A percentile compares a stretch with the other conserved stretches of the same genome.
Evolutionary conservation across 2,329 filamentous ascomycete genomes (phyloP).

Genomic region (Epichloe aotearoae): DNA sequence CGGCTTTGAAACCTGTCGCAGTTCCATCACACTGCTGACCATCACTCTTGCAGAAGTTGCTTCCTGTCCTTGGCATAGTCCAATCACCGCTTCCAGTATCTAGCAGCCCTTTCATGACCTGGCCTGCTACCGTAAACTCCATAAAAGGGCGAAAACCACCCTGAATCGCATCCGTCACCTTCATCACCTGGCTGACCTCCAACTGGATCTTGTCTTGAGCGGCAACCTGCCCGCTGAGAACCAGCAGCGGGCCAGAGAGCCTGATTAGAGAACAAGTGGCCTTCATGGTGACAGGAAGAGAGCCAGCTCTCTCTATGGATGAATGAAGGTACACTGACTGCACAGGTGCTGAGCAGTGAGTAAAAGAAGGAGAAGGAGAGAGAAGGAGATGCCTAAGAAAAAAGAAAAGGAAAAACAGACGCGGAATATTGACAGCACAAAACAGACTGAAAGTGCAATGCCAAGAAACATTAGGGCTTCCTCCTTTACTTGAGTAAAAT

Average conservation of each 20-base stretch:
- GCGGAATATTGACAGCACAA: too few relatives aligned
- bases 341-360: too few relatives aligned
- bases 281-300: not conserved
- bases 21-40: not conserved
- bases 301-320: not conserved
- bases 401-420: too few relatives aligned
- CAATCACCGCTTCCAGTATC: conserved; percentile 3
- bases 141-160: conserved; percentile 2
- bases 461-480: too few relatives aligned
- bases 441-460: too few relatives aligned
- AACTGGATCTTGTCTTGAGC: not conserved
- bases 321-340: too few relatives aligned
- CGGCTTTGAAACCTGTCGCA: not conserved
- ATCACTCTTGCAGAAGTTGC: not conserved
- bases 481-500: too few relatives aligned
- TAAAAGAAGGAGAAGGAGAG: not conserved
- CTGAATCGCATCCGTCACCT: not conserved
- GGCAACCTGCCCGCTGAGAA: not conserved
- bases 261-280: not conserved
- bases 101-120: not conserved
- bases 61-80: not conserved
- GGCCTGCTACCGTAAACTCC: not conserved
- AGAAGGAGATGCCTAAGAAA: not conserved
- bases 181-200: not conserved
- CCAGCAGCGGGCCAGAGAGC: not conserved